Conservation (phyloP, 2,329 filamentous ascomycete species). For the Monilinia vaccinii-corymbosi region DNA sequence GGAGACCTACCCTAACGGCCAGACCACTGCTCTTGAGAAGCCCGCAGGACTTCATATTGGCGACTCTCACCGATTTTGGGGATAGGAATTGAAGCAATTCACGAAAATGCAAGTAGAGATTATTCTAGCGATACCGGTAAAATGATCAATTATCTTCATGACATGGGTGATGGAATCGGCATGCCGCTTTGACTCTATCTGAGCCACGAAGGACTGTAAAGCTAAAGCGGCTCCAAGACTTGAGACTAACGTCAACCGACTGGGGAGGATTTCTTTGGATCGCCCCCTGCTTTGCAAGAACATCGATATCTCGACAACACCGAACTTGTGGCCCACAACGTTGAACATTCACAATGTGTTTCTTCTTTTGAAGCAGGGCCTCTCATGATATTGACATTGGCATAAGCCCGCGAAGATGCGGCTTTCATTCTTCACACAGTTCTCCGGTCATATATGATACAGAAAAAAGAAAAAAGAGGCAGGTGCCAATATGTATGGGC, state of each 20-base stretch:
- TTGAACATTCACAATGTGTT: neutral
- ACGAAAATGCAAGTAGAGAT: neutral
- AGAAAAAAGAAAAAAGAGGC: neutral
- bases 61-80: neutral
- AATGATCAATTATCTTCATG: too few relatives aligned
- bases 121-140: constrained; percentile 9
- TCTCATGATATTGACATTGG: neutral
- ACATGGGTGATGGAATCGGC: neutral
- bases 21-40: constrained; percentile 27
- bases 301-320: neutral
- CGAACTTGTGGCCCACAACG: neutral
- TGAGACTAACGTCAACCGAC: neutral
- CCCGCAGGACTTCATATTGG: constrained; percentile 24
- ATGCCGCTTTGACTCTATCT: neutral
- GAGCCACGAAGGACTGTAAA: neutral
- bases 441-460: neutral
- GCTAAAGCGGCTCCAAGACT: neutral
- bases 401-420: neutral
- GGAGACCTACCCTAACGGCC: constrained; percentile 25
- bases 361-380: neutral
- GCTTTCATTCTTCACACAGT: neutral
- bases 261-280: neutral
- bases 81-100: neutral
- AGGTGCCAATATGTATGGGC: neutral
- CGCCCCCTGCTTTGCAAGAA: neutral